Evolutionary conservation across 441 rosid species (phyloP).

Genomic region (Croton laevigatus): DNA sequence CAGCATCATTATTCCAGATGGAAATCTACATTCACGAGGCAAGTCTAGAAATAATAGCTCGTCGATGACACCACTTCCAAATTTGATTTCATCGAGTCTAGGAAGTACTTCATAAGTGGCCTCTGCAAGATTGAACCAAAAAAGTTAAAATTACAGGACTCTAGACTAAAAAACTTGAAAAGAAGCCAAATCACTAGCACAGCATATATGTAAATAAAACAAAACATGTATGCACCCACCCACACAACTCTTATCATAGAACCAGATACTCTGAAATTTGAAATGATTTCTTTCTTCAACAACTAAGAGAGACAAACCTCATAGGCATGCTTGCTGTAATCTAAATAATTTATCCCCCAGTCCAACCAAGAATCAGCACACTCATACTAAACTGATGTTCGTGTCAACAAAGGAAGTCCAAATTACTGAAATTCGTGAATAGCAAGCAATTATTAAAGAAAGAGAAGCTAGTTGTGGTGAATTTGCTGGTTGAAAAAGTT

Average conservation of each 20-base stretch:
- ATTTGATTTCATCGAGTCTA: constrained; percentile 94
- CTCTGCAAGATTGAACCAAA: constrained; percentile 49
- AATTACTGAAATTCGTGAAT: neutral
- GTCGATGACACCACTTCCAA: constrained; percentile 93
- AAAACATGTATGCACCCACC: neutral
- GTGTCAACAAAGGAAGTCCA: neutral
- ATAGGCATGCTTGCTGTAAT: neutral
- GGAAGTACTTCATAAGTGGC: constrained; percentile 97
- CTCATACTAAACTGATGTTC: neutral
- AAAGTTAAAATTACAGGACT: neutral
- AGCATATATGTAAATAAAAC: neutral
- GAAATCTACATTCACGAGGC: constrained; percentile 77
- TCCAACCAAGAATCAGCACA: neutral
- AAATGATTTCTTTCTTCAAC: neutral
- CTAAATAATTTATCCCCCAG: neutral
- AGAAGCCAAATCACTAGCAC: neutral
- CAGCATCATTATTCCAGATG: constrained; percentile 80
- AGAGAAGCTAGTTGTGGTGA: neutral
- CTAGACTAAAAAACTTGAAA: constrained; percentile 3
- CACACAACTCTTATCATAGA: neutral
- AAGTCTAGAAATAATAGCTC: constrained; percentile 89
- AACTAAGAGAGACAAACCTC: neutral
- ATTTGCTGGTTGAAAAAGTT: neutral
- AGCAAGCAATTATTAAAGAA: neutral
- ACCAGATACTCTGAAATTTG: neutral